These are phyloP conservation scores for Podosphaera xanthii DNA, from an alignment of 2,329 filamentous ascomycete species.

Conservation along the genomic window DNA sequence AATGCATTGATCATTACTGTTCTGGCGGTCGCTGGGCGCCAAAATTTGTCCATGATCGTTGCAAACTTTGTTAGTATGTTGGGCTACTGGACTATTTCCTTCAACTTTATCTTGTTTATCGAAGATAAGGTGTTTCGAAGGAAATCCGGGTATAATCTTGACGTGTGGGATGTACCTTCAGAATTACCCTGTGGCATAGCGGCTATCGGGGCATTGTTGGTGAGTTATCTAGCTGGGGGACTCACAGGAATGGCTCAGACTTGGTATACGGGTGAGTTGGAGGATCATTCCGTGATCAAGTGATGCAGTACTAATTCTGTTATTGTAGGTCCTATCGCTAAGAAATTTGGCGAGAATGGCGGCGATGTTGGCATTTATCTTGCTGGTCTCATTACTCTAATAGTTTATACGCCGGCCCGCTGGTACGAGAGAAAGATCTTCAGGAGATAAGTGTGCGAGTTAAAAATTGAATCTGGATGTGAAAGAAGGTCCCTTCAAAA, in stretches of 20 bases:
- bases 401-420: slow-evolving; percentile 12
- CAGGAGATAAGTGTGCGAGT: slow-evolving; percentile 5
- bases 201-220: slow-evolving; percentile 12
- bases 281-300: not conserved
- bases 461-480: too few species aligned
- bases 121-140: slow-evolving; percentile 13
- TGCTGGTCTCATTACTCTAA: slow-evolving; percentile 9
- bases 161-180: slow-evolving; percentile 4
- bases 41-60: slow-evolving; percentile 13
- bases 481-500: too few species aligned
- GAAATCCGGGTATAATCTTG: too few species aligned
- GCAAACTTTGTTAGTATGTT: slow-evolving; percentile 14
- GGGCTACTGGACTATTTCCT: slow-evolving; percentile 16
- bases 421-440: slow-evolving; percentile 13
- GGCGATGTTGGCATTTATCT: slow-evolving; percentile 15
- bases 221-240: slow-evolving; percentile 14
- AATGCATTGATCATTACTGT: slow-evolving; percentile 13
- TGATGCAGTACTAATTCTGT: not conserved
- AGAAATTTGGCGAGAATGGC: slow-evolving; percentile 12
- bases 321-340: slow-evolving; percentile 11
- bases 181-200: slow-evolving; percentile 13
- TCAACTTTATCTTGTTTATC: slow-evolving; percentile 13
- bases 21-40: slow-evolving; percentile 12
- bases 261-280: slow-evolving; percentile 13
- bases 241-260: slow-evolving; percentile 14